Base-by-base conservation (phyloP, 192 early-diverging fungal genomes). In the Phycomyces blakesleeanus region DNA sequence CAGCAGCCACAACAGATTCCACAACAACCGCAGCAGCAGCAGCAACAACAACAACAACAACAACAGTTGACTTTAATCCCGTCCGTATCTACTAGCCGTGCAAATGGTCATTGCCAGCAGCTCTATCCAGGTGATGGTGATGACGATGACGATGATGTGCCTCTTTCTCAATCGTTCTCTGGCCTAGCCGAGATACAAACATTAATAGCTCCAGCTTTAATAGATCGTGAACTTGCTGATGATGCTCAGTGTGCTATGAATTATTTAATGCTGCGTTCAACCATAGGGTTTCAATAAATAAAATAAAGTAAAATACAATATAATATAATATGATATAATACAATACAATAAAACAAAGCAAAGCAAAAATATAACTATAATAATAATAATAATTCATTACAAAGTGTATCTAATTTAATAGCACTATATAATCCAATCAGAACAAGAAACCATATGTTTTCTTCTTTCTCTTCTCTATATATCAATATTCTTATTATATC, bases 71-170 rank as follows among this genome's bases (percentile, higher is more conserved):
- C 3, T 18, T 47, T 47, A 3, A 47, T 47, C 11, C 44, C 12
- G 11, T 18, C 44, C 11, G 18, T 18, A 12, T 47, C 44, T 47
- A 14, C 5, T 47, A 18, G 44, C 15, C 44, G 44, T 18, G 11
- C 44, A 47, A 47, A 47, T 11, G 15, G 18, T 3, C 44, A n/a
- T 18, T 47, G 44, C 18, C 44, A 47, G 11, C 5, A 3, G 18
- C 44, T 47, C 44, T 47, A 47, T 47, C 44, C 44, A 59, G 24
- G 24, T n/a, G 55, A 56, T 14, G 58, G 44, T 20, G 58, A 44
- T 12, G 59, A 61, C 5, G 59, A 59, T 18, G 58, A 61, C 49
- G 59, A 61, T 38, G 47, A 61, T 52, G 37, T 61, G 22, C 59
- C 59, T 34, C 49, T 61, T 50, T 61, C 59, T 24, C 44, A 61